phyloP scores from a whole-genome alignment of 257 asterid species.

The Ehretia macrophylla region DNA sequence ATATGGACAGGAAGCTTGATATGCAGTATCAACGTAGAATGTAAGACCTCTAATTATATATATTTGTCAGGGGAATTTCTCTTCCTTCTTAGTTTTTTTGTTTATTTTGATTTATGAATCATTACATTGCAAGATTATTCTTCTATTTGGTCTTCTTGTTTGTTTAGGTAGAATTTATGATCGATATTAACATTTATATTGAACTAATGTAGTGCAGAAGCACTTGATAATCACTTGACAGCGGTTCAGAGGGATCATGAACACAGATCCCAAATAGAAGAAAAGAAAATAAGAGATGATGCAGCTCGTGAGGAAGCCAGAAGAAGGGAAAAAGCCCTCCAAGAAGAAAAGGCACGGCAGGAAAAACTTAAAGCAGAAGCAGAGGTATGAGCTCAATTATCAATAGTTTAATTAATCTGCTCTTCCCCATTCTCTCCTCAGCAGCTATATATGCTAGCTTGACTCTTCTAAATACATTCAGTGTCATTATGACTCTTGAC shows the following conservation, averaged over 20 bases:
- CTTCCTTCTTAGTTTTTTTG: background rate
- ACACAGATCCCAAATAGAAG: conserved; percentile 84
- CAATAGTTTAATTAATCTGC: background rate
- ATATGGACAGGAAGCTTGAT: conserved; percentile 62
- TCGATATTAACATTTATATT: conserved; percentile 21
- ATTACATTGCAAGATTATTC: background rate
- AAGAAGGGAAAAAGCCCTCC: conserved; percentile 63
- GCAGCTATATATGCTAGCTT: background rate
- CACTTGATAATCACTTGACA: conserved; percentile 84
- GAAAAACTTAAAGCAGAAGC: conserved; percentile 70
- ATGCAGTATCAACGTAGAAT: conserved; percentile 71
- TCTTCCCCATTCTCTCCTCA: background rate
- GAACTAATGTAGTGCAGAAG: conserved; percentile 65
- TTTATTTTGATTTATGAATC: conserved; percentile 3
- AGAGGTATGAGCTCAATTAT: conserved; percentile 43
- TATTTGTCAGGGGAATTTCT: background rate
- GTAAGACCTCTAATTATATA: conserved; percentile 35
- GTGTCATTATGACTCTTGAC: background rate
- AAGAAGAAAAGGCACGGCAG: conserved; percentile 64
- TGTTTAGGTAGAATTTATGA: background rate
- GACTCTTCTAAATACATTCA: background rate
- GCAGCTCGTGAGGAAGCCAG: conserved; percentile 86
- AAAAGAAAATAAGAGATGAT: conserved; percentile 82
- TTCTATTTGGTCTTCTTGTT: background rate
- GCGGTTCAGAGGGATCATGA: conserved; percentile 87